A percentile compares a stretch with the other conserved stretches of the same genome.
Conservation (phyloP, 768 basidiomycete species). For the Mycena albidolilacea region DNA sequence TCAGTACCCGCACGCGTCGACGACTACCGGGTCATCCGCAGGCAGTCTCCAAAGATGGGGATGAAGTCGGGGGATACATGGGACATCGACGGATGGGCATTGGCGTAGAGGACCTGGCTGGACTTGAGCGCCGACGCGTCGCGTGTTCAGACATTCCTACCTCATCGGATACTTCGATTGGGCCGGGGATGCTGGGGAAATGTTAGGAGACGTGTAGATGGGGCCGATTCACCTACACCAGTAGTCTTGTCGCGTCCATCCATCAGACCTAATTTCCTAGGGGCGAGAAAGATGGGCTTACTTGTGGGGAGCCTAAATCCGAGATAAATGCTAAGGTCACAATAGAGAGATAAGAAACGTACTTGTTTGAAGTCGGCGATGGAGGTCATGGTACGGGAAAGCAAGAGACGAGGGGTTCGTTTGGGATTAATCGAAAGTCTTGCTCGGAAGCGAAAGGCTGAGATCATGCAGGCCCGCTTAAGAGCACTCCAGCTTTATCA, state of each 20-base stretch:
- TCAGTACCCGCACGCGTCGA: not conserved
- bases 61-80: slow-evolving; percentile 93
- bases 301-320: slow-evolving; percentile 63
- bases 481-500: slow-evolving; percentile 19
- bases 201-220: slow-evolving; percentile 32
- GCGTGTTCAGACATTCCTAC: slow-evolving; percentile 40
- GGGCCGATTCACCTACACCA: slow-evolving; percentile 58
- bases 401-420: not conserved
- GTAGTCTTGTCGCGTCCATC: slow-evolving; percentile 54
- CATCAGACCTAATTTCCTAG: slow-evolving; percentile 33
- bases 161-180: slow-evolving; percentile 72
- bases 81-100: slow-evolving; percentile 92
- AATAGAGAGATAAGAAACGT: slow-evolving; percentile 39
- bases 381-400: slow-evolving; percentile 43
- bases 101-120: slow-evolving; percentile 86
- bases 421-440: slow-evolving; percentile 4
- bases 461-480: slow-evolving; percentile 8
- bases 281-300: slow-evolving; percentile 46
- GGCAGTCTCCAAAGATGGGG: slow-evolving; percentile 88
- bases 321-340: slow-evolving; percentile 37
- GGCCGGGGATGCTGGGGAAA: slow-evolving; percentile 69
- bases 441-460: not conserved
- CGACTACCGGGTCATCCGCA: slow-evolving; percentile 83
- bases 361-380: slow-evolving; percentile 51
- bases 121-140: slow-evolving; percentile 28